These are phyloP conservation scores for Penicillium sp. DNA, from an alignment of 2,329 filamentous ascomycete species.

Conservation along the genomic window DNA sequence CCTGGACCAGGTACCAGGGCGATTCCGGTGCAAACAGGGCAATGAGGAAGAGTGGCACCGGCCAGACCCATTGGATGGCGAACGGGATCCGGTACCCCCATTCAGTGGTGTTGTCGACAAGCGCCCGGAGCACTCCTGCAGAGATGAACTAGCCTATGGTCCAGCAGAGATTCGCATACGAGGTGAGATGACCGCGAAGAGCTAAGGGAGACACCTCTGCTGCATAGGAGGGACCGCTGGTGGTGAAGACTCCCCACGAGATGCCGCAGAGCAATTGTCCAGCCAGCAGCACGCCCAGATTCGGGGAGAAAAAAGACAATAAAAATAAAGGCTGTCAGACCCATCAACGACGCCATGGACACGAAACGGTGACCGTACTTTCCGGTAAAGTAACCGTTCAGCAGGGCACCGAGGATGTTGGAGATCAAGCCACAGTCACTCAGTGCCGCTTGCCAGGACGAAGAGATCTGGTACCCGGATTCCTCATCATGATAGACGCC, in stretches of 20 bases:
- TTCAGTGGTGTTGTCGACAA: constrained; percentile 45
- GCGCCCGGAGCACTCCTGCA: constrained; percentile 50
- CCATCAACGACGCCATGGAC: constrained; percentile 40
- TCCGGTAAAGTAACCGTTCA: neutral
- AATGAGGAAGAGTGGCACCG: constrained; percentile 50
- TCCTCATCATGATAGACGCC: constrained; percentile 14
- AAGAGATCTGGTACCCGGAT: neutral
- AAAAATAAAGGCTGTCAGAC: constrained; percentile 49
- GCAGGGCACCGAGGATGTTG: neutral
- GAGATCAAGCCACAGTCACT: neutral
- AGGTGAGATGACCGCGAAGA: constrained; percentile 44
- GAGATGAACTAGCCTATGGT: constrained; percentile 53
- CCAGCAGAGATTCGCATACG: constrained; percentile 47
- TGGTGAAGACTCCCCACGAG: constrained; percentile 54
- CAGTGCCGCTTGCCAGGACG: neutral
- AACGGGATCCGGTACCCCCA: constrained; percentile 57
- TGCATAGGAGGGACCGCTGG: constrained; percentile 45
- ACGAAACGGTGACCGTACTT: constrained; percentile 34
- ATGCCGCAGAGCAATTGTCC: constrained; percentile 54
- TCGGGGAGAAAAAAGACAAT: constrained; percentile 54
- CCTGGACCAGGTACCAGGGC: constrained; percentile 53
- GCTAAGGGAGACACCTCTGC: constrained; percentile 47
- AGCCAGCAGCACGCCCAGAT: constrained; percentile 47
- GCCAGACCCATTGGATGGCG: constrained; percentile 56
- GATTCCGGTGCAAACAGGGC: constrained; percentile 51